Base-by-base conservation (phyloP, 352 stramenopile genomes). In the Phytophthora kernoviae region DNA sequence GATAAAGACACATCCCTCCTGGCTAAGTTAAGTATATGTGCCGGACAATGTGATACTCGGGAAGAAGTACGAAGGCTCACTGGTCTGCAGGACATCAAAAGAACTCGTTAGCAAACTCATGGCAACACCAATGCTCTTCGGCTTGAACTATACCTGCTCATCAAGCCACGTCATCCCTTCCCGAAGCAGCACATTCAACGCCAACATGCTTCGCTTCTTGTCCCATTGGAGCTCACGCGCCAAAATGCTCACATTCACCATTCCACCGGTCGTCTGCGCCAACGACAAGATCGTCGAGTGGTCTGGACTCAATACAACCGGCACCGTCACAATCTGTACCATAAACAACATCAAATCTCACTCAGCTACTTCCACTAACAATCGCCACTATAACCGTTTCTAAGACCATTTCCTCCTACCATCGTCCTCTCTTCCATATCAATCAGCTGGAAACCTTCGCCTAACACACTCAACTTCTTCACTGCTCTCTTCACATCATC, bases 81-180 rank as follows among this genome's bases (percentile, higher is more conserved):
- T 90, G 30, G 60, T 72, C 49, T 65, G 18, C 24, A 42, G 20
- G 43, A n/a, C 40, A 69, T 18, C 34, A 50, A 20, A 26, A 42
- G n/a, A 17, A 52, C 21, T 17, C n/a, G 36, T 64, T 17, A 67
- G 27, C 44, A 24, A 43, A 22, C 22, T 20, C 18, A n/a, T 17
- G 24, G 18, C 22, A 7, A n/a, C 50, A 21, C 7, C 9, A 42
- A 5, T 14, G 36, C 9, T 4, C 36, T 32, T 14, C 5, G 24
- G n/a, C 10, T 49, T 30, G 14, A 24, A 2, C 22, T 46, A 18
- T 24, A 95, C 83, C 81, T 97, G 79, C 27, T 96, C 81, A 70
- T 99, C 97, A 24, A 99, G 62, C 97, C 97, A 99, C 27, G 90
- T 96, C 92, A 99, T 99, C 44, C 96, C 95, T 70, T 98, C 90